Evolutionary conservation across 768 basidiomycete species (phyloP).

Genomic region (Boletus speciosus): DNA sequence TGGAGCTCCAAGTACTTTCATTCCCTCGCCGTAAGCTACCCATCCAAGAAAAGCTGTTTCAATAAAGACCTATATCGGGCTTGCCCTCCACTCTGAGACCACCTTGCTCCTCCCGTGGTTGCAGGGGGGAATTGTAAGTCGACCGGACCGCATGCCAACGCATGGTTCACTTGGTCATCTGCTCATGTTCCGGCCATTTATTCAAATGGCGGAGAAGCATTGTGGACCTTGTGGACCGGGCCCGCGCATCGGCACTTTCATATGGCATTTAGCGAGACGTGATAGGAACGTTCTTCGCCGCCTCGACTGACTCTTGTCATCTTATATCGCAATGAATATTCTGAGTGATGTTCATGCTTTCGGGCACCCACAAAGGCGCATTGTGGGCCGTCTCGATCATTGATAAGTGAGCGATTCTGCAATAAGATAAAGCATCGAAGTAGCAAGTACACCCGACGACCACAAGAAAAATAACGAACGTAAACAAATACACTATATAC

Average conservation of each 20-base stretch:
- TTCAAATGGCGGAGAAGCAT: background rate
- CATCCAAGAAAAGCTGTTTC: background rate
- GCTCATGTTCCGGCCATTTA: background rate
- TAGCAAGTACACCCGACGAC: background rate
- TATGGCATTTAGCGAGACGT: background rate
- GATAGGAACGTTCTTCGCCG: background rate
- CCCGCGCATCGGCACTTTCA: background rate
- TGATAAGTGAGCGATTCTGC: background rate
- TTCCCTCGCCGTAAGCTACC: background rate
- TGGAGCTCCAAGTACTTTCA: background rate
- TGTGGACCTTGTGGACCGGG: background rate
- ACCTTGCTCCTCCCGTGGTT: background rate
- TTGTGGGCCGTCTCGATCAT: background rate
- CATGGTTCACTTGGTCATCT: background rate
- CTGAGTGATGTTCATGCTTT: background rate
- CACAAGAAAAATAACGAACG: background rate
- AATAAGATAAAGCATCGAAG: background rate
- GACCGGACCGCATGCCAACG: background rate
- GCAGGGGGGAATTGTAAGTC: background rate
- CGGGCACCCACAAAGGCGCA: no score
- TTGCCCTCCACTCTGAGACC: background rate
- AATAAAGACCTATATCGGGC: background rate
- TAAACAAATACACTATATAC: background rate
- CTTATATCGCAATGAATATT: background rate
- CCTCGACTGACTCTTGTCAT: background rate